Evolutionary conservation across 495 filamentous ascomycete species (phyloP).

Genomic region (Talaromyces stipitatus): DNA sequence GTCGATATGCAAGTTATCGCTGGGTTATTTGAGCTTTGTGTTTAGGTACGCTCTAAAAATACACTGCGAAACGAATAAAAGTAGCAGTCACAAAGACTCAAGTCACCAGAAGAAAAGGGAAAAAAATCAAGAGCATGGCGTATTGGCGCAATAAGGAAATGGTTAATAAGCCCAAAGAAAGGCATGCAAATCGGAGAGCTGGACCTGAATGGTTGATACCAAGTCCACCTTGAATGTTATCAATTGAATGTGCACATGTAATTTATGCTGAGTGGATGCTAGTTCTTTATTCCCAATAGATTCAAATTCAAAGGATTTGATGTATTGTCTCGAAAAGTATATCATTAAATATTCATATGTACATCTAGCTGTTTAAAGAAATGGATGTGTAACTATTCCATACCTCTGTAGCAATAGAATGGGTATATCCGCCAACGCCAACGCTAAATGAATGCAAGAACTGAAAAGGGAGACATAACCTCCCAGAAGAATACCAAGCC

Average conservation of each 20-base stretch:
- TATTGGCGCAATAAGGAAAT: background rate
- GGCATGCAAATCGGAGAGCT: background rate
- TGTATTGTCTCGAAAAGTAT: too few relatives aligned
- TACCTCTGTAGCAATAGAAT: too few relatives aligned
- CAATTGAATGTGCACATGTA: background rate
- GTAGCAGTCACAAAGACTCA: background rate
- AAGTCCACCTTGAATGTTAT: too few relatives aligned
- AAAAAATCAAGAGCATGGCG: background rate
- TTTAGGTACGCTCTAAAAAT: background rate
- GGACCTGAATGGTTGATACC: background rate
- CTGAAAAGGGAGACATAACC: conserved; percentile 5
- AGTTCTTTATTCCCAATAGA: background rate
- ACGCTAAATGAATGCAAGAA: conserved; percentile 9
- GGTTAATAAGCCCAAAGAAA: background rate
- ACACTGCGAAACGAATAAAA: background rate
- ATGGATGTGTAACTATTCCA: background rate
- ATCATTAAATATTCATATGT: background rate
- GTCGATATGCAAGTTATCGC: conserved; percentile 54
- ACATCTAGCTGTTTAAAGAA: background rate
- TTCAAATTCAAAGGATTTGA: too few relatives aligned
- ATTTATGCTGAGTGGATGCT: background rate
- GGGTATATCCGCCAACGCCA: conserved; percentile 12
- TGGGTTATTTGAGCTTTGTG: conserved; percentile 47
- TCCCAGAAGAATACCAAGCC: background rate
- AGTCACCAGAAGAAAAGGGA: background rate